Conservation (phyloP, 768 basidiomycete genomes). For the Podaxis sp. region DNA sequence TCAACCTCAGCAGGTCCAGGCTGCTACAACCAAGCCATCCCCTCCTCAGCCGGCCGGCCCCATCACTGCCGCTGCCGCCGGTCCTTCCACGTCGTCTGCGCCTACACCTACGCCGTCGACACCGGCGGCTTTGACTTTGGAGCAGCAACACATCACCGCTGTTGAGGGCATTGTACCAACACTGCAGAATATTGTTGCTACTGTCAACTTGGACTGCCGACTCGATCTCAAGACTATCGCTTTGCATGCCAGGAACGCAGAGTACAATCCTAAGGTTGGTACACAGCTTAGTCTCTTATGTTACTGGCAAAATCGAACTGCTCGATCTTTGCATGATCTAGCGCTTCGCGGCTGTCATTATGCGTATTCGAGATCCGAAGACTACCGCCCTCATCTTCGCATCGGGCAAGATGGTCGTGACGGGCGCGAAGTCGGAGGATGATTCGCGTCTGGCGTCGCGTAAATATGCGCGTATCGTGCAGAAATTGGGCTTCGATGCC, state of each 20-base stretch:
- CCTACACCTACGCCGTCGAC: conserved; percentile 55
- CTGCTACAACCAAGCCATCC: conserved; percentile 17
- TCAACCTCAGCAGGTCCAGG: conserved; percentile 25
- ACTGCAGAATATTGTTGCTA: conserved; percentile 98
- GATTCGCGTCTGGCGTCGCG: conserved; percentile 95
- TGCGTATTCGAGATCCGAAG: conserved; percentile 99
- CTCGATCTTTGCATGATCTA: conserved; percentile 55
- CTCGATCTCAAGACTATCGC: conserved; percentile 98
- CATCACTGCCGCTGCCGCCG: conserved; percentile 41
- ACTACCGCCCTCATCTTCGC: conserved; percentile 99
- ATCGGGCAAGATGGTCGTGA: conserved; percentile 99
- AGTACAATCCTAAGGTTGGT: conserved; percentile 99
- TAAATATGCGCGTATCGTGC: conserved; percentile 98
- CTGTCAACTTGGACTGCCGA: conserved; percentile 95
- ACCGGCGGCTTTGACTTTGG: conserved; percentile 72
- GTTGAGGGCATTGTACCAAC: conserved; percentile 99
- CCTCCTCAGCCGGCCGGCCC: conserved; percentile 22
- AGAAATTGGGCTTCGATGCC: conserved; percentile 98
- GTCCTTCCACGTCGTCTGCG: conserved; percentile 52
- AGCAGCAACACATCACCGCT: conserved; percentile 93
- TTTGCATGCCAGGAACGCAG: conserved; percentile 94
- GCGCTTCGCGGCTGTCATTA: conserved; percentile 99
- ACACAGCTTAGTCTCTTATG: conserved; percentile 35
- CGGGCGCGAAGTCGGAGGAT: conserved; percentile 98
- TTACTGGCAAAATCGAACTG: conserved; percentile 54